Conservation (phyloP, 2,329 filamentous ascomycete genomes). For the Cordyceps cateniannulata region DNA sequence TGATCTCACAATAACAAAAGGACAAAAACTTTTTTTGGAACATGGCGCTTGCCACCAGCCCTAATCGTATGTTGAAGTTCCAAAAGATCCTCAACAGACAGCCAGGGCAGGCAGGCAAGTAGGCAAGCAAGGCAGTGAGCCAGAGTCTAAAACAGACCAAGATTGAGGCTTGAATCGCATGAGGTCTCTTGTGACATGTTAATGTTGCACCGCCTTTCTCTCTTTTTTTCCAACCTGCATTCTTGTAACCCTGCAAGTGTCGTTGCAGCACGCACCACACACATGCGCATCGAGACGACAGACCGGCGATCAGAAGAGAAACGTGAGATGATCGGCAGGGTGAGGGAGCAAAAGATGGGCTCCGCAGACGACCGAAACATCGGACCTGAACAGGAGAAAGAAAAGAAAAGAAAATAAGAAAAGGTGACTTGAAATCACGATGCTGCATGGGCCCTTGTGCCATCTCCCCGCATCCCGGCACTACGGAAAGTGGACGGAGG, state of each 20-base stretch:
- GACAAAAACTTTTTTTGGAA: neutral
- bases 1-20: neutral
- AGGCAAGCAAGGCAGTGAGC: too few species aligned
- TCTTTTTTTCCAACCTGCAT: too few species aligned
- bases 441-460: neutral
- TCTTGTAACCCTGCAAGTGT: too few species aligned
- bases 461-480: constrained; percentile 7
- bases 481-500: neutral
- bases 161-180: too few species aligned
- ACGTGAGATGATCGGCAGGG: neutral
- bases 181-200: too few species aligned
- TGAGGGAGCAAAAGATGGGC: neutral
- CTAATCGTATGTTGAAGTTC: neutral
- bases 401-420: neutral
- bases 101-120: neutral
- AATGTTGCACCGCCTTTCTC: too few species aligned
- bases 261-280: too few species aligned
- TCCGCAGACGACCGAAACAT: neutral
- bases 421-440: neutral
- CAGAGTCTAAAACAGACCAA: too few species aligned
- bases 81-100: neutral
- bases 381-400: neutral
- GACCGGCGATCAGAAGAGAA: neutral
- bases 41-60: neutral
- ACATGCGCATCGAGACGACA: neutral